Conservation (phyloP, 257 asterid genomes). For the Ocimum tenuiflorum region DNA sequence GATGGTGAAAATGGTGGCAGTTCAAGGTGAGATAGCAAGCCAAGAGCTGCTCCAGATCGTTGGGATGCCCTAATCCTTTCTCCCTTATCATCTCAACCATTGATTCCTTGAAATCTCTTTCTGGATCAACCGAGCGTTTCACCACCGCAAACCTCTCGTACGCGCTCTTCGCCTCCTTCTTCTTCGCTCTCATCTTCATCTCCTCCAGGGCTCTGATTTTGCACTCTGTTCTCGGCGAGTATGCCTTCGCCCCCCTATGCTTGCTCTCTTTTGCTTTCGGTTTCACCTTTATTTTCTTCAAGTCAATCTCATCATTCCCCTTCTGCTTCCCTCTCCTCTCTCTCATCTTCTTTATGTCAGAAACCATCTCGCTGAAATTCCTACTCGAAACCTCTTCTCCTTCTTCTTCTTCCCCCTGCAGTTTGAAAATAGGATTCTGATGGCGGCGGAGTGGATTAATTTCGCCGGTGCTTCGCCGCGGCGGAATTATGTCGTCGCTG, state of each 20-base stretch:
- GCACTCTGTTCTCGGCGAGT: slow-evolving; percentile 60
- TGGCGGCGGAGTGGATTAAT: slow-evolving; percentile 33
- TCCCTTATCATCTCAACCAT: slow-evolving; percentile 84
- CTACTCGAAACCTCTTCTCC: slow-evolving; percentile 9
- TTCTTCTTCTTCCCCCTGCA: slow-evolving; percentile 8
- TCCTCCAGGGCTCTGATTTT: slow-evolving; percentile 57
- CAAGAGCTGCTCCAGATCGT: slow-evolving; percentile 71
- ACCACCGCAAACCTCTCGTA: slow-evolving; percentile 63
- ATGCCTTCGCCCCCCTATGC: slow-evolving; percentile 18
- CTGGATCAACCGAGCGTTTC: slow-evolving; percentile 57
- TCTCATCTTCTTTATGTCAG: slow-evolving; percentile 25
- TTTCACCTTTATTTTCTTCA: slow-evolving; percentile 3
- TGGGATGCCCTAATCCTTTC: slow-evolving; percentile 40
- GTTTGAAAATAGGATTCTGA: background rate
- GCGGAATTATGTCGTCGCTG: slow-evolving; percentile 27
- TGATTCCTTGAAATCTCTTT: slow-evolving; percentile 66
- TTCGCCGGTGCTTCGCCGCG: slow-evolving; percentile 33
- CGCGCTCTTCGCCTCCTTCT: slow-evolving; percentile 14
- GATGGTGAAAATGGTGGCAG: slow-evolving; percentile 51
- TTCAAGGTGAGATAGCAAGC: slow-evolving; percentile 73
- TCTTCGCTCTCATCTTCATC: slow-evolving; percentile 42
- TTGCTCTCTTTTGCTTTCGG: slow-evolving; percentile 27
- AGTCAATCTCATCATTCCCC: too few relatives aligned
- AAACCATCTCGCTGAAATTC: slow-evolving; percentile 36
- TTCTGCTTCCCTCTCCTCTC: slow-evolving; percentile 21